A percentile compares a stretch with the other conserved stretches of the same genome.
Conservation (phyloP, 768 basidiomycete genomes). For the Lactarius hatsudake region DNA sequence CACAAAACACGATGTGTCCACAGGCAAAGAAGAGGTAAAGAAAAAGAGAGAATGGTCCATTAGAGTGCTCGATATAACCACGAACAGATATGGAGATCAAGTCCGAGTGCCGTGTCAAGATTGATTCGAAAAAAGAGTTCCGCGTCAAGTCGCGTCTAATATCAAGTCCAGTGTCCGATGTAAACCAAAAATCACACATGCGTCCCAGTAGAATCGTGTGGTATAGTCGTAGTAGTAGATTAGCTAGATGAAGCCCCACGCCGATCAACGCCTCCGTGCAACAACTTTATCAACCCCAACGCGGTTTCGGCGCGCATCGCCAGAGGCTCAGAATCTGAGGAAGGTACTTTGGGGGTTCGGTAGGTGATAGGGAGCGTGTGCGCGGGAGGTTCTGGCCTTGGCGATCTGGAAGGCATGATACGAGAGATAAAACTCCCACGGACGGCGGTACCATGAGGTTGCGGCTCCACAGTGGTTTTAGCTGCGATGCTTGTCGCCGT, state of each 20-base stretch:
- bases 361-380: not conserved
- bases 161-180: not conserved
- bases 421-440: slow-evolving; percentile 14
- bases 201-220: not conserved
- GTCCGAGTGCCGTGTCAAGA: not conserved
- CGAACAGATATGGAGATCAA: not conserved
- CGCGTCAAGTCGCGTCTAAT: not conserved
- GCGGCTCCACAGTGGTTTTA: not conserved
- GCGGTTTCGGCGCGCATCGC: not conserved
- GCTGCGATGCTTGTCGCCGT: not conserved
- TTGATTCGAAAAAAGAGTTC: not conserved
- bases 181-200: not conserved
- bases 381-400: not conserved
- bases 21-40: not conserved
- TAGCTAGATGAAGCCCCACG: not conserved
- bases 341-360: not conserved
- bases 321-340: not conserved
- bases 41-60: not conserved
- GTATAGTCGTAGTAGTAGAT: not conserved
- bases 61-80: not conserved
- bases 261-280: not conserved
- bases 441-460: not conserved
- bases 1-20: not conserved
- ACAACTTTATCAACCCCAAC: slow-evolving; percentile 4
- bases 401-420: slow-evolving; percentile 10